Base-by-base conservation (phyloP, 148 eudicot genomes). In the Rhododendron ferrugineum region DNA sequence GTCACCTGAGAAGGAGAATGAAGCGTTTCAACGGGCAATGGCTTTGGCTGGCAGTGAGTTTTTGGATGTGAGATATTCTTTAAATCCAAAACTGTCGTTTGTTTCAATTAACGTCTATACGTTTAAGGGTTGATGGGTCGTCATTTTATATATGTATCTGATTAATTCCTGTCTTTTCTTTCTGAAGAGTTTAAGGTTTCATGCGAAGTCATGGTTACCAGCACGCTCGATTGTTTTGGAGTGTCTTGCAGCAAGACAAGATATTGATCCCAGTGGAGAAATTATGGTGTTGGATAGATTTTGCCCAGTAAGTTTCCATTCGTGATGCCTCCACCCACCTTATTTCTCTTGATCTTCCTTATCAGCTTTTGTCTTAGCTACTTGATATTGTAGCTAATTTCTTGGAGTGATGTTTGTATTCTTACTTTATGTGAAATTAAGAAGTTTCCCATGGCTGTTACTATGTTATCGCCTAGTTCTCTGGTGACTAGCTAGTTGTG, bases 21-120 rank as follows among this genome's bases (percentile, higher is more conserved):
- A 86, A 54, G 98, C 99, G 83, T 96, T 96, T 85, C 91, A 89
- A 80, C 89, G 86, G 82, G 99, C 99, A 49, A 91, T 93, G 96
- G 83, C 91, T 83, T 84, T 95, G 85, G 92, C 98, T 77, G 98
- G 99, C 79, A 90, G 85, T 85, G 99, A 96, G 82, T 94, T 96
- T 88, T 76, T 96, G 87, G 99, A 96, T 88, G 99, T 96, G 78
- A 91, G 93, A 72, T 46, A 84, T 86, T 85, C 78, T 90, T 42
- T 62, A 56, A 30, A 42, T 26, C 28, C 34, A 46, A 11, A 20
- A 16, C 79, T 56, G 36, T 32, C 30, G 3, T 3, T 18, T 77
- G 42, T 49, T 14, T 70, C 37, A 70, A 32, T 14, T 11, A 30
- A 13, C 6, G 4, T 70, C 20, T 66, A 3, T 70, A 32, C 15